Percentiles rank a stretch among this genome's conserved stretches.
These are phyloP conservation scores for Boletus tomentosulus DNA, from an alignment of 768 basidiomycete species.

Conservation along the genomic window DNA sequence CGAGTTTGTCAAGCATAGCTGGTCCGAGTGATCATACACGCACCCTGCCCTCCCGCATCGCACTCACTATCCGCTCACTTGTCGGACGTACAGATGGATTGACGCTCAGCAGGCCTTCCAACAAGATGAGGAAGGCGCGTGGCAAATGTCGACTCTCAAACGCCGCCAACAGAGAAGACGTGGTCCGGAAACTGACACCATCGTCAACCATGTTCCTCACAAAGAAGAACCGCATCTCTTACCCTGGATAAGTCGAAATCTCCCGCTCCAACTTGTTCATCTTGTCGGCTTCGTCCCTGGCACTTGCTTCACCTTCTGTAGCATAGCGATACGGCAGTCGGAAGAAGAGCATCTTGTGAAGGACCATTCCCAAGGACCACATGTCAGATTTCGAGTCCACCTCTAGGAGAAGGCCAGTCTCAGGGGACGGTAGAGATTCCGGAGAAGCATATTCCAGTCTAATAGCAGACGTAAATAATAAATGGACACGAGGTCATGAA, in stretches of 20 bases:
- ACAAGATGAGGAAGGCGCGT: constrained; percentile 60
- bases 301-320: constrained; percentile 51
- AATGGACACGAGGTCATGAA: not conserved
- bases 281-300: constrained; percentile 53
- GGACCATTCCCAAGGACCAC: constrained; percentile 97
- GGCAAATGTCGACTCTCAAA: constrained; percentile 76
- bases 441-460: constrained; percentile 88
- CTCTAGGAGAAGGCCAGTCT: constrained; percentile 60
- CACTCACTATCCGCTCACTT: constrained; percentile 65
- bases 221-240: constrained; percentile 11
- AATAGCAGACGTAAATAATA: not conserved
- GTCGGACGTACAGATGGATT: constrained; percentile 60
- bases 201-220: constrained; percentile 7
- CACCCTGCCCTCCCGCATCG: constrained; percentile 70
- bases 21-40: constrained; percentile 21
- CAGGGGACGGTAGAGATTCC: constrained; percentile 71
- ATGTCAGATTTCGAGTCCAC: constrained; percentile 90
- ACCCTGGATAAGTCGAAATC: constrained; percentile 75
- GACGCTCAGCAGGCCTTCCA: constrained; percentile 68
- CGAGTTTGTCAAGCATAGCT: not conserved
- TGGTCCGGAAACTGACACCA: constrained; percentile 48
- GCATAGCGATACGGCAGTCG: constrained; percentile 79
- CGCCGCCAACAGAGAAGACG: constrained; percentile 42
- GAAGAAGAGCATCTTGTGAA: constrained; percentile 92
- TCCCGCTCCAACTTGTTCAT: constrained; percentile 69